Percentiles rank a stretch among this genome's conserved stretches.
Evolutionary conservation across 129 eudicot species (phyloP).

Genomic region (Flaveria linearis): DNA sequence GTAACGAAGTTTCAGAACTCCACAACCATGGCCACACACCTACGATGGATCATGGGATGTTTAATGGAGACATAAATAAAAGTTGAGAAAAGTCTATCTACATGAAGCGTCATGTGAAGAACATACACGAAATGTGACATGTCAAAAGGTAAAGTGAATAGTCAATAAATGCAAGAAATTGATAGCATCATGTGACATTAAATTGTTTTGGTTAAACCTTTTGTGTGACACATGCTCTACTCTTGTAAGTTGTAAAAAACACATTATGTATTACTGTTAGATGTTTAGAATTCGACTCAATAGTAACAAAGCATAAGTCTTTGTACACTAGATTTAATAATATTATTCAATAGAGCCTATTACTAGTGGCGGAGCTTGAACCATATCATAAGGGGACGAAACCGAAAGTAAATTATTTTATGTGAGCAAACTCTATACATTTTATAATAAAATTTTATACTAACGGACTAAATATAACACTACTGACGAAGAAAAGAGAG

Average conservation of each 20-base stretch:
- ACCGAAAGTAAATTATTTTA: too few relatives aligned
- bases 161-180: slow-evolving; percentile 26
- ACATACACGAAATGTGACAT: slow-evolving; percentile 25
- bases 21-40: too few relatives aligned
- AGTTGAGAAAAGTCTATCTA: slow-evolving; percentile 23
- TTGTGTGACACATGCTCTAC: not conserved
- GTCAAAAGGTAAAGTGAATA: slow-evolving; percentile 24
- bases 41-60: slow-evolving; percentile 14
- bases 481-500: too few relatives aligned
- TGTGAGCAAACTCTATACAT: too few relatives aligned
- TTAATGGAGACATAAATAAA: slow-evolving; percentile 27
- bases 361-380: too few relatives aligned
- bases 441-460: too few relatives aligned
- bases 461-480: too few relatives aligned
- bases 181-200: slow-evolving; percentile 27
- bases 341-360: too few relatives aligned
- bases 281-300: not conserved
- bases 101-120: slow-evolving; percentile 33
- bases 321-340: not conserved
- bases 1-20: too few relatives aligned
- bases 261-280: not conserved
- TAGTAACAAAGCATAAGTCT: not conserved
- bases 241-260: not conserved
- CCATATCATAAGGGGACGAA: too few relatives aligned
- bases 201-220: slow-evolving; percentile 7